phyloP scores from a whole-genome alignment of 768 basidiomycete species.

The Rhizopogon roseolus region DNA sequence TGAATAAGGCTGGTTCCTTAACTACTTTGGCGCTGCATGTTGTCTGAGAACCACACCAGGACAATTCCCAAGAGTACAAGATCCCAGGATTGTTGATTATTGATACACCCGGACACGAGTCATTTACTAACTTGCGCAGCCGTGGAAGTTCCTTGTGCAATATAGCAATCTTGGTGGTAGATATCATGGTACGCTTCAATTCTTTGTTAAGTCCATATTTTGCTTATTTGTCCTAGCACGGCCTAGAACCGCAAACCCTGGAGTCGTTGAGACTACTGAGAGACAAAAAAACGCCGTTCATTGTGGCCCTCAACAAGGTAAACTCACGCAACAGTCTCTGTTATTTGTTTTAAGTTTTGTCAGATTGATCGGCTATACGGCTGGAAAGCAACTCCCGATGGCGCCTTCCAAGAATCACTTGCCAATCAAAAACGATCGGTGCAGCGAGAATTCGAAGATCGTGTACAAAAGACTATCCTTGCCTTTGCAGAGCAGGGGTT shows the following conservation, averaged over 20 bases:
- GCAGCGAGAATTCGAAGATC: conserved; percentile 90
- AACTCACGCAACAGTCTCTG: not conserved
- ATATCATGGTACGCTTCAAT: conserved; percentile 76
- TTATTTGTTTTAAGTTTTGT: conserved; percentile 6
- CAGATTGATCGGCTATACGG: conserved; percentile 98
- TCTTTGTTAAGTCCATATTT: not conserved
- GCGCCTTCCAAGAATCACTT: conserved; percentile 87
- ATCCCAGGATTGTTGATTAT: conserved; percentile 94
- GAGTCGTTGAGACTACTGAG: conserved; percentile 90
- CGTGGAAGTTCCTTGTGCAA: conserved; percentile 97
- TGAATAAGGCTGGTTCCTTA: conserved; percentile 63
- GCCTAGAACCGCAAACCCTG: conserved; percentile 95
- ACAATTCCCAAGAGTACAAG: conserved; percentile 86
- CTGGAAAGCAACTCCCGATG: conserved; percentile 89
- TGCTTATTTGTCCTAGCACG: conserved; percentile 57
- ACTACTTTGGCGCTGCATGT: conserved; percentile 1
- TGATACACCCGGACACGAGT: conserved; percentile 99
- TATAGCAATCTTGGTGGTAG: conserved; percentile 97
- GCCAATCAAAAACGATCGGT: conserved; percentile 75
- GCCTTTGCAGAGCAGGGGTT: conserved; percentile 98
- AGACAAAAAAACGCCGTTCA: conserved; percentile 96
- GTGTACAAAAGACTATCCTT: conserved; percentile 76
- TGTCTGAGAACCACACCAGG: conserved; percentile 35
- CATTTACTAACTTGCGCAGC: conserved; percentile 93
- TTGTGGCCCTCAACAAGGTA: conserved; percentile 97